These are phyloP conservation scores for Comarum palustre DNA, from an alignment of 306 rosid species.

Conservation along the genomic window DNA sequence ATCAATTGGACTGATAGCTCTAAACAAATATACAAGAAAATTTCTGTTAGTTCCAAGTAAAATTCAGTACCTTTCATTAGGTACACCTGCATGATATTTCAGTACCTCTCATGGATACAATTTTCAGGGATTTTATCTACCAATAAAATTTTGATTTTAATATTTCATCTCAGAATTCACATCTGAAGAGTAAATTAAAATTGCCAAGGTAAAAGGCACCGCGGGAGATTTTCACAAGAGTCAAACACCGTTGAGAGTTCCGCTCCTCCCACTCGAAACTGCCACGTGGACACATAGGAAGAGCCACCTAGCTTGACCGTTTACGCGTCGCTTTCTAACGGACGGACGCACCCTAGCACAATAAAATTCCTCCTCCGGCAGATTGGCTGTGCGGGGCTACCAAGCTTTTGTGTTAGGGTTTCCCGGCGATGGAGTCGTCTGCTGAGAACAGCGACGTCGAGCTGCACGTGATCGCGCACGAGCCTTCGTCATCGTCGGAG, in stretches of 20 bases:
- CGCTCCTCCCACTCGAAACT: too few relatives aligned
- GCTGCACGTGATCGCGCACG: constrained; percentile 36
- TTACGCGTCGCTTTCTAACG: constrained; percentile 25
- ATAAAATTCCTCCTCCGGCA: background rate
- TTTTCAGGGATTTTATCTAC: too few relatives aligned
- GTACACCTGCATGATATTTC: too few relatives aligned
- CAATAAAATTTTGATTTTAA: too few relatives aligned
- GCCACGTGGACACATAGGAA: constrained; percentile 1
- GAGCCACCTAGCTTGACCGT: constrained; percentile 25
- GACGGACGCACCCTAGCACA: background rate
- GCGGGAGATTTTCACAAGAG: too few relatives aligned
- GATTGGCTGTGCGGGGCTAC: background rate
- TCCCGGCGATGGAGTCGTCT: constrained; percentile 32
- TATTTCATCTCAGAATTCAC: too few relatives aligned
- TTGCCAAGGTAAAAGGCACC: too few relatives aligned
- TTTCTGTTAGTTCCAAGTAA: background rate
- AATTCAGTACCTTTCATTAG: background rate
- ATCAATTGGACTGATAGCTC: background rate
- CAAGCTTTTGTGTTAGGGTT: constrained; percentile 2
- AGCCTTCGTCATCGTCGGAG: constrained; percentile 12
- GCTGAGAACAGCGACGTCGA: constrained; percentile 47
- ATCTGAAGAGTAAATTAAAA: too few relatives aligned
- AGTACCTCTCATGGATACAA: too few relatives aligned
- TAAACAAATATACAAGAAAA: background rate
- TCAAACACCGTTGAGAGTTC: too few relatives aligned